These are phyloP conservation scores for Scedosporium boydii DNA, from an alignment of 2,329 filamentous ascomycete species.

Conservation along the genomic window DNA sequence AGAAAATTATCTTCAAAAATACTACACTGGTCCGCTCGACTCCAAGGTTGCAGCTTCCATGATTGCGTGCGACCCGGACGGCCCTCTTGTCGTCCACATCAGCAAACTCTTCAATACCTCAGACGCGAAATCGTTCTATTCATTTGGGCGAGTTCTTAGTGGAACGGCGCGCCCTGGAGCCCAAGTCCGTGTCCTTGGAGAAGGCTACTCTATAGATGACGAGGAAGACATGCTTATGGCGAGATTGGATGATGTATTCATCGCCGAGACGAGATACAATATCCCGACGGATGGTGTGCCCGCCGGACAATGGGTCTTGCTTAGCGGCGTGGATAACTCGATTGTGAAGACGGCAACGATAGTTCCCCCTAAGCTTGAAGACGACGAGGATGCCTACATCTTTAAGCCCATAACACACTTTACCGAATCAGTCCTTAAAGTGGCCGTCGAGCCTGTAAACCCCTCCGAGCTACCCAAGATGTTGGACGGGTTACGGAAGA, in stretches of 20 bases:
- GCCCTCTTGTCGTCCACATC: constrained; percentile 82
- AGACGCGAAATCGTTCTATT: constrained; percentile 85
- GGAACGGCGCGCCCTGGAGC: constrained; percentile 76
- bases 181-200: constrained; percentile 83
- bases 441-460: constrained; percentile 96
- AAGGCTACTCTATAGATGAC: constrained; percentile 92
- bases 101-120: constrained; percentile 87
- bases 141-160: constrained; percentile 86
- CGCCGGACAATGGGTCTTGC: constrained; percentile 86
- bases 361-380: constrained; percentile 67
- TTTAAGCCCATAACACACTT: constrained; percentile 91
- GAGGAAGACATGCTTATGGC: constrained; percentile 94
- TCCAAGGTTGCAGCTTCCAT: constrained; percentile 73
- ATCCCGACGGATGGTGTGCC: constrained; percentile 86
- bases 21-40: constrained; percentile 87
- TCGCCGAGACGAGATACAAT: constrained; percentile 87
- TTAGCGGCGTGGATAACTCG: constrained; percentile 90
- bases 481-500: constrained; percentile 90
- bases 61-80: constrained; percentile 75
- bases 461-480: constrained; percentile 97
- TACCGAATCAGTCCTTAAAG: constrained; percentile 95
- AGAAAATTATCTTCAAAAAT: constrained; percentile 65
- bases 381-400: constrained; percentile 88
- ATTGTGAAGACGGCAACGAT: constrained; percentile 97
- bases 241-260: constrained; percentile 77